Evolutionary conservation across 2,329 filamentous ascomycete species (phyloP), one percentile per base, ranked within the genome.

Genomic region (Ceratocystis cubensis): DNA sequence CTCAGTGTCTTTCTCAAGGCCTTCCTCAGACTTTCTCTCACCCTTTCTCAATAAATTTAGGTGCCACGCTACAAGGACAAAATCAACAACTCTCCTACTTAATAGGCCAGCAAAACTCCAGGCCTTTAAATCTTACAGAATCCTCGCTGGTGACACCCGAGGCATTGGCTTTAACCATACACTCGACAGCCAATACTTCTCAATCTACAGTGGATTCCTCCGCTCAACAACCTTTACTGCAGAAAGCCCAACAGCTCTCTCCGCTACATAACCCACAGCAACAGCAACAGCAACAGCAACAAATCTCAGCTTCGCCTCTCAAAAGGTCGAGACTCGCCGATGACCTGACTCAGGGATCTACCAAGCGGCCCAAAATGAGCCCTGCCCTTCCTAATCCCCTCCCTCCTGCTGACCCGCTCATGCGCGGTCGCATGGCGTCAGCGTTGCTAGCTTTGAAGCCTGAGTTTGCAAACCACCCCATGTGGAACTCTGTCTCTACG

Each of bases 371-470:
- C 30, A 48, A 33, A 25, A n/a, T 56, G 10, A 61, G 33, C 30
- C n/a, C 64, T 17, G 28, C 2, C 17, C 20, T 65, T 1, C 64
- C 64, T 6, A 61, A 61, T n/a, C 57, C 63, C n/a, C 41, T 61
- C 20, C 63, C 66, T 10, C 53, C 66, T 20, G 62, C 63, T 30
- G 62, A 66, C 15, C 30, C 53, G 20, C 64, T 53, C 5, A 46
- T 61, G 10, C 41, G 61, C 4, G 48, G 48, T 17, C 64, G 64
- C 56, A 65, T 65, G 64, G 48, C 64, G 4, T 33, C 64, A 2
- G 53, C 64, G 15, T 20, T 65, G 56, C 53, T 65, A 10, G 64
- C 64, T 20, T 30, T 61, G 33, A 65, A 65, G 33, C 64, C 64
- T 10, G 64, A 61, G 20, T 13, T 65, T n/a, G 53, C 64, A 25